A percentile compares a stretch with the other conserved stretches of the same genome.
phyloP scores from a whole-genome alignment of 768 basidiomycete species.

The Tubosaeta sp. region DNA sequence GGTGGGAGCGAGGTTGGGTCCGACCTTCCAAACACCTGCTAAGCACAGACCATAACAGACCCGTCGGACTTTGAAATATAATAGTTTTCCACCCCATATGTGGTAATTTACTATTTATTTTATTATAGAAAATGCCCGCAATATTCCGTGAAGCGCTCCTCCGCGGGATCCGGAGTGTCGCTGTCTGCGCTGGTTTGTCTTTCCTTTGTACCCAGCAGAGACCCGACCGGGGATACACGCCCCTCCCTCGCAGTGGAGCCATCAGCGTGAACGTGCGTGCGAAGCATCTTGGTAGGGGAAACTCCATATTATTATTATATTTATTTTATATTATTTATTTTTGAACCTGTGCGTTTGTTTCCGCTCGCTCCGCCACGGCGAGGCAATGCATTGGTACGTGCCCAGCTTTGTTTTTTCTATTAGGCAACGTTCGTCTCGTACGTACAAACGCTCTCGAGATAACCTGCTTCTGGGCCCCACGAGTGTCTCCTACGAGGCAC shows the following conservation, averaged over 20 bases:
- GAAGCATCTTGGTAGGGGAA: too few relatives aligned
- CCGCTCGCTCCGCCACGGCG: conserved; percentile 1
- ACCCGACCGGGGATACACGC: conserved; percentile 1
- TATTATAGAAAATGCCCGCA: conserved; percentile 8
- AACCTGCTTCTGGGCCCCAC: conserved; percentile 4
- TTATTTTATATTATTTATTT: not conserved
- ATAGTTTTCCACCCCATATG: conserved; percentile 18
- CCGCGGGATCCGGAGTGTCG: not conserved
- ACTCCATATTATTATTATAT: not conserved
- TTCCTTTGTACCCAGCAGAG: not conserved
- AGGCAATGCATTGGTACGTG: not conserved
- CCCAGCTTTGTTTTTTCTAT: conserved; percentile 1
- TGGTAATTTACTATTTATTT: conserved; percentile 1
- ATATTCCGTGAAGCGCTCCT: not conserved
- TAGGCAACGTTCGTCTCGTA: conserved; percentile 1
- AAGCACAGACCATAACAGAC: conserved; percentile 36
- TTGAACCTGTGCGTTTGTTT: not conserved
- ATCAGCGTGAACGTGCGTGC: conserved; percentile 22
- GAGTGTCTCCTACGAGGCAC: not conserved
- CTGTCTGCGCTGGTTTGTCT: not conserved
- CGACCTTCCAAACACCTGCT: conserved; percentile 40
- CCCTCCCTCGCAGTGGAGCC: conserved; percentile 17
- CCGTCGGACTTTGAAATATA: conserved; percentile 31
- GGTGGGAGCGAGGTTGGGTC: conserved; percentile 55
- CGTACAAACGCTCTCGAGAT: conserved; percentile 5